A percentile compares a stretch with the other conserved stretches of the same genome.
These are phyloP conservation scores for Lactarius deliciosus DNA, from an alignment of 768 basidiomycete species.

Conservation along the genomic window DNA sequence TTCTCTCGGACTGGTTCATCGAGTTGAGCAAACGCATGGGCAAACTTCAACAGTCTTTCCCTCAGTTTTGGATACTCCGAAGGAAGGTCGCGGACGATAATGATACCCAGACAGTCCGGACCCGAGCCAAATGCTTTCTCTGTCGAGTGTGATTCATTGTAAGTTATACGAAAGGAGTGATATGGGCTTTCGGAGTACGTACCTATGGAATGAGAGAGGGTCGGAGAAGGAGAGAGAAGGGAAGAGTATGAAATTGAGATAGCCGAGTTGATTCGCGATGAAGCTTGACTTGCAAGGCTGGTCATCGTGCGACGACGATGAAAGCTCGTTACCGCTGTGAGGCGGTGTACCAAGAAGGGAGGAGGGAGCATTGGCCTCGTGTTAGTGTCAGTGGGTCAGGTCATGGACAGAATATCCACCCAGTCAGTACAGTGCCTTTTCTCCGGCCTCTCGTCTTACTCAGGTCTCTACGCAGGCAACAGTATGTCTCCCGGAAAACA, in stretches of 20 bases:
- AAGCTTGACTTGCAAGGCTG: conserved; percentile 9
- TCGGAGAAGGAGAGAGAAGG: conserved; percentile 52
- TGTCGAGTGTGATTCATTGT: conserved; percentile 34
- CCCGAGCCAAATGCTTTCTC: conserved; percentile 83
- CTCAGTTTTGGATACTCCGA: conserved; percentile 58
- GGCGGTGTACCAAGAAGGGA: conserved; percentile 12
- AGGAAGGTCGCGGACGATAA: conserved; percentile 83
- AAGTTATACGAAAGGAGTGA: conserved; percentile 8
- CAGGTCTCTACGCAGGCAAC: conserved; percentile 50
- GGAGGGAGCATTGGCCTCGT: conserved; percentile 22
- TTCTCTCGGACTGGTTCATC: conserved; percentile 66
- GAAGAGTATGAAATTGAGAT: conserved; percentile 64
- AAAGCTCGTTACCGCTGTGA: conserved; percentile 10
- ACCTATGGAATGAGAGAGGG: conserved; percentile 65
- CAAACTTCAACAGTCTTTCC: conserved; percentile 68
- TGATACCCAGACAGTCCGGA: conserved; percentile 73
- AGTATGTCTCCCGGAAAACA: conserved; percentile 50
- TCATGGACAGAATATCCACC: conserved; percentile 23
- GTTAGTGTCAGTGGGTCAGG: conserved; percentile 8
- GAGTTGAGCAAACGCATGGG: conserved; percentile 73
- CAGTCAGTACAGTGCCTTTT: conserved; percentile 26
- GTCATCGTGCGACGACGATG: conserved; percentile 21
- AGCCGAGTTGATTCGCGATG: conserved; percentile 47
- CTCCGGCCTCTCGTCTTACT: conserved; percentile 46
- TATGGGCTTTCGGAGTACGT: conserved; percentile 21